Evolutionary conservation across 257 asterid species (phyloP).

Genomic region (Fraxinus americana): DNA sequence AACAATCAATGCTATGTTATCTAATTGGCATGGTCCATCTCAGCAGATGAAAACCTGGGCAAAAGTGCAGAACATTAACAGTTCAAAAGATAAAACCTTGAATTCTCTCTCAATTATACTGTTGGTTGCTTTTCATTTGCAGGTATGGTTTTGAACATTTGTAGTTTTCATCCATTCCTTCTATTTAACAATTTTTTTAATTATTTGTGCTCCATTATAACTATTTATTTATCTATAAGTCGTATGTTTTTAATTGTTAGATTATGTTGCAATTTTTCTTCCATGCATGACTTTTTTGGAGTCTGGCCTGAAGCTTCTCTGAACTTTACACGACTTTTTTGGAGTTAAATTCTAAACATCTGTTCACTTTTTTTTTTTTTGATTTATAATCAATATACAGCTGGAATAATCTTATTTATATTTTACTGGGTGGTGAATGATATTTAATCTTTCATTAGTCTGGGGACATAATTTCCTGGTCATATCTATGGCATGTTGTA

Average conservation of each 20-base stretch:
- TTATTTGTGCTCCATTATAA: background rate
- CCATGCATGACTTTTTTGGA: no score
- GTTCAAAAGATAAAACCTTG: slow-evolving; percentile 85
- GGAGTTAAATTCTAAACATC: background rate
- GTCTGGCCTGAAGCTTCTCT: background rate
- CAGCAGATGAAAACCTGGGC: slow-evolving; percentile 96
- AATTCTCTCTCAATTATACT: slow-evolving; percentile 84
- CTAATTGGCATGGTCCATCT: slow-evolving; percentile 19
- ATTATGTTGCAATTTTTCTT: background rate
- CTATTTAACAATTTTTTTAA: background rate
- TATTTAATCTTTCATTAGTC: background rate
- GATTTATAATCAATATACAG: no score
- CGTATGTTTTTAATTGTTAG: background rate
- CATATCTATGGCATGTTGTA: no score
- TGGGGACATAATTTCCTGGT: background rate
- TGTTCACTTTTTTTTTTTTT: no score
- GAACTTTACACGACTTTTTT: background rate
- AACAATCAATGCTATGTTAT: slow-evolving; percentile 9
- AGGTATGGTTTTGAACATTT: slow-evolving; percentile 48
- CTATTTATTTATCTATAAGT: no score
- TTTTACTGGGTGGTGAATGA: background rate
- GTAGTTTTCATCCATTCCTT: background rate
- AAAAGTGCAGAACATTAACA: slow-evolving; percentile 75
- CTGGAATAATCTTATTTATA: background rate
- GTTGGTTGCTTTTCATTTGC: slow-evolving; percentile 89